Conservation (phyloP, 441 rosid genomes). For the Erysimum pusillum region DNA sequence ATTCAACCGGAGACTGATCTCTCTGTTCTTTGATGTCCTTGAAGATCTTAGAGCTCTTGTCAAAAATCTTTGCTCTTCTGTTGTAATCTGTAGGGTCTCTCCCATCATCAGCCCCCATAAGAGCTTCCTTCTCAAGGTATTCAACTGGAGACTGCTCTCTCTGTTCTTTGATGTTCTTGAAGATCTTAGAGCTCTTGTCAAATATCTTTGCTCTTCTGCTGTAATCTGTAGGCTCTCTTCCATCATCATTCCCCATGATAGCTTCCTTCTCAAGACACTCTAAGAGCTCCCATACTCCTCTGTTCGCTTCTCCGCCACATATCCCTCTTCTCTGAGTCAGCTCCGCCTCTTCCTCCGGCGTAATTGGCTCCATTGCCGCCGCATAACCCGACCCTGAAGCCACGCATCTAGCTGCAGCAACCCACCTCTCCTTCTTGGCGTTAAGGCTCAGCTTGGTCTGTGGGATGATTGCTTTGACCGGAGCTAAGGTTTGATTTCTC, state of each 20-base stretch:
- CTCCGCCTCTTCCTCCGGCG: constrained; percentile 46
- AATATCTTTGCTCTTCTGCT: constrained; percentile 84
- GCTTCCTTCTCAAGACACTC: constrained; percentile 87
- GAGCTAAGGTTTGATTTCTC: constrained; percentile 17
- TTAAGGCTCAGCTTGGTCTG: constrained; percentile 18
- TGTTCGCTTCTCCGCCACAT: constrained; percentile 44
- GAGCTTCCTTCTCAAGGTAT: constrained; percentile 83
- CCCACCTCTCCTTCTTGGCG: constrained; percentile 5
- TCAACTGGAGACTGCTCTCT: constrained; percentile 51
- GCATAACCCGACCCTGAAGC: constrained; percentile 45
- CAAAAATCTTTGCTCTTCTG: constrained; percentile 83
- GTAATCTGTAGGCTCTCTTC: constrained; percentile 77
- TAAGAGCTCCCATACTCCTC: constrained; percentile 58
- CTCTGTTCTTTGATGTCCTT: constrained; percentile 40
- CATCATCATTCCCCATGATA: constrained; percentile 86
- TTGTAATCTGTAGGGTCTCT: constrained; percentile 72
- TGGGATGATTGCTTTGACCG: not conserved
- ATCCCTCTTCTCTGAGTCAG: constrained; percentile 41
- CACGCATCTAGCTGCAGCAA: constrained; percentile 42
- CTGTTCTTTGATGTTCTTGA: constrained; percentile 65
- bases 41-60: constrained; percentile 68
- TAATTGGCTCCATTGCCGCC: constrained; percentile 52
- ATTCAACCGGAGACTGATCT: constrained; percentile 53
- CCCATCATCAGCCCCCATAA: constrained; percentile 85
- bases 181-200: constrained; percentile 69